Evolutionary conservation across 257 asterid genomes (phyloP), one percentile per base, ranked within the genome.

Genomic region (Penstemon barbatus): DNA sequence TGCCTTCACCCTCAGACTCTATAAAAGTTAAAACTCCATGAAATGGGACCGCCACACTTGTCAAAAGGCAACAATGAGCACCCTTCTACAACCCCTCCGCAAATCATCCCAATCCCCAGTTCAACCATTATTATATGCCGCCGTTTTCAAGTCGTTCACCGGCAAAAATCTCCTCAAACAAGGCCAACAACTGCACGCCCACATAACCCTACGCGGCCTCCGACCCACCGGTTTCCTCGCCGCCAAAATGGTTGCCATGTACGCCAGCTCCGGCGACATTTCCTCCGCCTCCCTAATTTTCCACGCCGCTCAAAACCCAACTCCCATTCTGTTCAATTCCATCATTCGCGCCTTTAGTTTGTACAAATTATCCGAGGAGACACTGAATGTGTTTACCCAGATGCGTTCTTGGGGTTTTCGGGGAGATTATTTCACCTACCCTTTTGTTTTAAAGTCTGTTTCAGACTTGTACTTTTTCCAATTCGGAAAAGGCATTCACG

Each of bases 221-320:
- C 45, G 61, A 4, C 95, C 86, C 45, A 53, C 69, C 4, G 80
- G 88, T 5, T 81, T 85, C 56, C 65, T 87, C 70, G 80, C 95
- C 42, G 86, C 98, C 36, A 91, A 89, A 71, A 85, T 91, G 91
- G 95, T 91, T n/a, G 95, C 97, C 33, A 89, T 91, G 93, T 91
- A 89, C 83, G 96, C 92, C 45, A 89, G 96, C 82, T 84, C 90
- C 71, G 95, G 96, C 42, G 94, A 89, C 76, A 75, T 91, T 7
- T 13, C 65, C 69, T 80, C 95, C 63, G 95, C 98, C 67, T 37
- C 80, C 62, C 36, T 54, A 49, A 42, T 89, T 15, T 91, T 87
- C 78, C 8, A 72, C 65, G 66, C 80, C 75, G 67, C 78, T 15
- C 57, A 45, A 41, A 6, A 57, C 70, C 86, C 82, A 0, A 78